A percentile compares a stretch with the other conserved stretches of the same genome.
phyloP scores from a whole-genome alignment of 169 alveolate genomes.

The Theileria parva region DNA sequence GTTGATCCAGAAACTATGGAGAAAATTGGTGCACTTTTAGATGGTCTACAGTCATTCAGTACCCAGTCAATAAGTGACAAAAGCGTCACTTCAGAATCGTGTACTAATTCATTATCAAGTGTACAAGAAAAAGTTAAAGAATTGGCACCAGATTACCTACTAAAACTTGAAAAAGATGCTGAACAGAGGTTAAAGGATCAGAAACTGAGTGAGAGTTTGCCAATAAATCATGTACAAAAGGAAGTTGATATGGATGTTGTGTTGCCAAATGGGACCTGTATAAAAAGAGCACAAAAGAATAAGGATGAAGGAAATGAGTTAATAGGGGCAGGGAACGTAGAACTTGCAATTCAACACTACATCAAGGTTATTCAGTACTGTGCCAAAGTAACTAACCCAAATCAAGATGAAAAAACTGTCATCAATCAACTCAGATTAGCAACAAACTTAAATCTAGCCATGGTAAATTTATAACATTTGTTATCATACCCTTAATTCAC shows the following conservation, averaged over 20 bases:
- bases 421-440: slow-evolving; percentile 44
- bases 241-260: slow-evolving; percentile 60
- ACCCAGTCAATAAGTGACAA: slow-evolving; percentile 13
- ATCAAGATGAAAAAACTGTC: slow-evolving; percentile 37
- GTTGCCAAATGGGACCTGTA: slow-evolving; percentile 47
- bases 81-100: neutral
- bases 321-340: slow-evolving; percentile 53
- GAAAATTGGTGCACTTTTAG: neutral
- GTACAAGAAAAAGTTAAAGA: neutral
- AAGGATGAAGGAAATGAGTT: slow-evolving; percentile 63
- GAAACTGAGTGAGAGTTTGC: neutral
- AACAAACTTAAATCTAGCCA: slow-evolving; percentile 55
- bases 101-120: neutral
- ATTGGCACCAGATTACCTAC: slow-evolving; percentile 1
- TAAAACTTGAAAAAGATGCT: slow-evolving; percentile 28
- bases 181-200: neutral
- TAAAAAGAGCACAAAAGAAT: slow-evolving; percentile 62
- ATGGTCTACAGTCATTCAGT: slow-evolving; percentile 6
- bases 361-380: slow-evolving; percentile 61
- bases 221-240: neutral
- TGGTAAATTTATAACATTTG: slow-evolving; percentile 32
- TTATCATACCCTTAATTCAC: neutral
- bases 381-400: slow-evolving; percentile 37
- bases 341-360: slow-evolving; percentile 61
- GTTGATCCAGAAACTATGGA: slow-evolving; percentile 12